Evolutionary conservation across 2,329 filamentous ascomycete genomes (phyloP), one percentile per base, ranked within the genome.

Genomic region (Ceratocystis lukuohia): DNA sequence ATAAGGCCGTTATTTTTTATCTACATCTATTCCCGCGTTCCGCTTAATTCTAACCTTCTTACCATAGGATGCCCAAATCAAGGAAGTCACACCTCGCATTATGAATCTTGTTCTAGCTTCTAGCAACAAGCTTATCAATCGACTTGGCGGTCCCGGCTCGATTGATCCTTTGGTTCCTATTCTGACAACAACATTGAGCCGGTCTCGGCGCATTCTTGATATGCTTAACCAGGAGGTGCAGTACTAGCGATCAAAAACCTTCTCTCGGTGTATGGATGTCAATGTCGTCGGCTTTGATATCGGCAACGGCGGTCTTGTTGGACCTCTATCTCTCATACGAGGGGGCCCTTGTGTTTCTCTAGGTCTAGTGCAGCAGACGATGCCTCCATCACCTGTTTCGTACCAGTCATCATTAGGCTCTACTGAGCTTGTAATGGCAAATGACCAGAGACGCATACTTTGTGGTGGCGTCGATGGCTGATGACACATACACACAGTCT

Each of bases 31-130:
- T 41, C 37, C 37, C 37, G 12, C 4, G 12, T 41, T 41, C 10
- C 37, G 12, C 37, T 41, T 12, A 1, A 61, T 65, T 66, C 71
- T 76, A 73, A 74, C 72, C 67, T 56, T 61, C 45, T 28, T 25
- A 15, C 20, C 56, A n/a, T 71, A 84, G 81, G 80, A 84, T 66
- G 75, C 79, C 25, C 79, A 83, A 74, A 77, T 82, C 66, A 78
- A 79, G 66, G 79, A 80, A 28, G 80, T 84, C 46, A 79, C 82
- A 44, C 82, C 82, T 30, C 82, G 80, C 70, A 82, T 84, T 70
- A 83, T 84, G 77, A 74, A 75, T 57, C 79, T 81, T 48, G 77
- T 84, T 70, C 77, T 81, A 69, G 74, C 77, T 64, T 78, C 80
- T 48, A 76, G 83, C 50, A 81, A 84, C 72, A 76, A 79, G 66